These are phyloP conservation scores for Pisolithus tinctorius DNA, from an alignment of 768 basidiomycete genomes.

Conservation along the genomic window DNA sequence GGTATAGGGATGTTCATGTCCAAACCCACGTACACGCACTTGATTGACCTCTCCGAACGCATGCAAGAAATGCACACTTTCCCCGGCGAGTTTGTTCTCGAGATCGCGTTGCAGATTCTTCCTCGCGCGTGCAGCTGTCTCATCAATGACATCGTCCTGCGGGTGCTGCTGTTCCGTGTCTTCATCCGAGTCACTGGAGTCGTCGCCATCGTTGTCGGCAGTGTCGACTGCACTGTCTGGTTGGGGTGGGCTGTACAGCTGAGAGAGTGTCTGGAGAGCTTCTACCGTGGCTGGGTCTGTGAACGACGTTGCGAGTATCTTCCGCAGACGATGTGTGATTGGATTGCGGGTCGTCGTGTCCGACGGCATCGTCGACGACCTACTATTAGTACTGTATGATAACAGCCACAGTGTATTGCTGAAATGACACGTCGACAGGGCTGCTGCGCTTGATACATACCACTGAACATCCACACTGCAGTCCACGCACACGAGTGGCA, in stretches of 20 bases:
- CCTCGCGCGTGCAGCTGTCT: slow-evolving; percentile 66
- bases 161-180: slow-evolving; percentile 5
- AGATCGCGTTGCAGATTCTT: slow-evolving; percentile 80
- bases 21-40: slow-evolving; percentile 41
- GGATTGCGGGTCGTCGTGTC: slow-evolving; percentile 46
- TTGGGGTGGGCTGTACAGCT: slow-evolving; percentile 50
- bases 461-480: too few species aligned
- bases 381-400: too few species aligned
- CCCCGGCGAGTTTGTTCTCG: slow-evolving; percentile 74
- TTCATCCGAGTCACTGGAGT: slow-evolving; percentile 17
- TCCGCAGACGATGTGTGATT: slow-evolving; percentile 82
- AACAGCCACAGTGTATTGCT: too few species aligned
- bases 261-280: slow-evolving; percentile 76
- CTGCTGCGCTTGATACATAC: too few species aligned
- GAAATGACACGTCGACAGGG: too few species aligned
- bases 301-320: slow-evolving; percentile 77
- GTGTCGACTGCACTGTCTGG: slow-evolving; percentile 14
- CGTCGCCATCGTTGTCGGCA: slow-evolving; percentile 29
- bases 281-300: slow-evolving; percentile 73
- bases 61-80: slow-evolving; percentile 74
- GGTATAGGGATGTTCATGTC: background rate
- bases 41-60: slow-evolving; percentile 87
- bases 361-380: background rate
- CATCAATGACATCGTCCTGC: slow-evolving; percentile 38
- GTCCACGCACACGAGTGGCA: too few species aligned